phyloP scores from a whole-genome alignment of 306 rosid genomes.

The Clitoria ternatea region DNA sequence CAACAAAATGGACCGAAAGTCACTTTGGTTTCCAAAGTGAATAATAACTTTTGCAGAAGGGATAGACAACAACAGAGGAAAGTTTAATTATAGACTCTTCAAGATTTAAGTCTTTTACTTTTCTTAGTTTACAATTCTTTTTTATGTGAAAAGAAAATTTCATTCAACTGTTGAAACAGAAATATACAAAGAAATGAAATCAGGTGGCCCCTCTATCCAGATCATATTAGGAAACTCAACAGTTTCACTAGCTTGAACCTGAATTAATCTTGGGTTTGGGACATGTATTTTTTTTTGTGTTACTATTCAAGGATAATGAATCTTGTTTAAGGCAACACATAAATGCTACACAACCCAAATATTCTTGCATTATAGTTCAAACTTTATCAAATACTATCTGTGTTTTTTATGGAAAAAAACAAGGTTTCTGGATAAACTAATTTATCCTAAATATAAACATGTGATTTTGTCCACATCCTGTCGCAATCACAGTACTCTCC shows the following conservation, averaged over 20 bases:
- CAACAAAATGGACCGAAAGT: slow-evolving; percentile 34
- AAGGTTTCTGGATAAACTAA: too few species aligned
- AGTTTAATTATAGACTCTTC: not conserved
- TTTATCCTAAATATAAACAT: not conserved
- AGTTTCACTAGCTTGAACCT: too few species aligned
- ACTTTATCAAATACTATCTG: not conserved
- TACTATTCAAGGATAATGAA: not conserved
- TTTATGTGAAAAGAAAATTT: too few species aligned
- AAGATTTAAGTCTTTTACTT: not conserved
- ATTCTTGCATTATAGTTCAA: slow-evolving; percentile 10
- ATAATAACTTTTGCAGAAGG: slow-evolving; percentile 22
- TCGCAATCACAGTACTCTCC: not conserved
- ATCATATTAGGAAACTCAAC: too few species aligned
- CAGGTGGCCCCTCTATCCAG: too few species aligned
- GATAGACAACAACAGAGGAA: not conserved
- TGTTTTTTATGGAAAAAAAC: too few species aligned
- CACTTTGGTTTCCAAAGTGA: slow-evolving; percentile 24
- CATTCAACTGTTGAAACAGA: too few species aligned
- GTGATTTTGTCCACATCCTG: not conserved
- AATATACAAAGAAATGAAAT: too few species aligned
- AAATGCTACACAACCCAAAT: not conserved
- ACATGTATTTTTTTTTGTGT: not conserved
- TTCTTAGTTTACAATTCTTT: slow-evolving; percentile 21
- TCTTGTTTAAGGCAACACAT: not conserved
- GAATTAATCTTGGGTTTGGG: too few species aligned